Evolutionary conservation across 176 grass and related monocot species (phyloP).

Genomic region (Zea luxurians): DNA sequence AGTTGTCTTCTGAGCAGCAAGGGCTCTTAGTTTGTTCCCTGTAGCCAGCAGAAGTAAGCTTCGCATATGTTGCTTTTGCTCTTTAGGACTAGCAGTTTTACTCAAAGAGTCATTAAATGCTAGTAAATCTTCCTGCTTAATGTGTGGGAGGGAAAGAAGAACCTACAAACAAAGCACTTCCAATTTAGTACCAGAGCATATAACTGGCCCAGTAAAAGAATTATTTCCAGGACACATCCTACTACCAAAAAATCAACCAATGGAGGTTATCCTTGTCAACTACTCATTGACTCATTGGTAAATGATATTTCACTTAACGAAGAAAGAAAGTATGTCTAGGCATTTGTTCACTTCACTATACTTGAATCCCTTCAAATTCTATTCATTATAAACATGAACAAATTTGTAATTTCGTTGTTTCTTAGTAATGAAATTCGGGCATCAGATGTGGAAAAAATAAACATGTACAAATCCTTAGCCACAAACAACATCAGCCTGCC

Average conservation of each 20-base stretch:
- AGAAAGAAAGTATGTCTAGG: not conserved
- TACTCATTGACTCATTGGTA: not conserved
- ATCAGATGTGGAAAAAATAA: not conserved
- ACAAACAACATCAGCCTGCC: conserved; percentile 11
- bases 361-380: not conserved
- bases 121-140: conserved; percentile 76
- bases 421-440: not conserved
- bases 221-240: not conserved
- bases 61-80: conserved; percentile 85
- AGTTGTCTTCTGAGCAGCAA: conserved; percentile 74
- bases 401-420: conserved; percentile 3
- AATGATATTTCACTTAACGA: not conserved
- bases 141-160: conserved; percentile 69
- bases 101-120: conserved; percentile 84
- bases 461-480: not conserved
- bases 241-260: conserved; percentile 9
- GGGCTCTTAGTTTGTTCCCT: conserved; percentile 92
- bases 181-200: conserved; percentile 16
- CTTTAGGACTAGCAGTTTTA: conserved; percentile 90
- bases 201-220: conserved; percentile 2
- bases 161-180: conserved; percentile 54
- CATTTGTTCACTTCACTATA: conserved; percentile 18
- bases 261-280: not conserved
- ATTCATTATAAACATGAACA: conserved; percentile 1
- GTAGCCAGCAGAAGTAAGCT: conserved; percentile 90